Evolutionary conservation across 2,329 filamentous ascomycete genomes (phyloP), one percentile per base, ranked within the genome.

Genomic region (Periconia sp.): DNA sequence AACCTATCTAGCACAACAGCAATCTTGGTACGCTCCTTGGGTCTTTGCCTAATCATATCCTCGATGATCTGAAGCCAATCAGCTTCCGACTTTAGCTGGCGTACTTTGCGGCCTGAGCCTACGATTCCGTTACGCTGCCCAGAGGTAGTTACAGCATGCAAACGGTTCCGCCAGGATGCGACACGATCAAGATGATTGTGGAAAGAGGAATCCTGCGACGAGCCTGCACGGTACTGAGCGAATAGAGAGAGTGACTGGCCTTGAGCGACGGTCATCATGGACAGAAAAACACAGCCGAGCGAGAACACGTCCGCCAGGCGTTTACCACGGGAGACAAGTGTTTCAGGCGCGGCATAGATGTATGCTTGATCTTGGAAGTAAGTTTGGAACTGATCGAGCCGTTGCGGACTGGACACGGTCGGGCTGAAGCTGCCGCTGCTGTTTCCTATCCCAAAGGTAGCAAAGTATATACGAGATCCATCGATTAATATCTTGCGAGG

Each of bases 401-500:
- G 58, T 28, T 64, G 55, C 15, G 61, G 56, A 30, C 56, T 59
- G 7, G 48, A 51, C 22, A 49, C 54, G 2, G 60, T 63, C 2
- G 61, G 66, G 35, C 57, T 69, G 34, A 63, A 57, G 0, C 48
- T 56, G 22, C 63, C 62, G 21, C 51, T 54, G 23, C 50, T 61
- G 10, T 57, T 42, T 1, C 63, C 59, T 10, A 73, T 66, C 22
- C 68, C 69, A 35, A 73, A 73, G 1, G 68, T 58, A 4, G 64
- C 64, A 28, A 72, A 57, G 13, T 61, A 54, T 15, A 72, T 59
- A 9, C 66, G 60, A 1, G 63, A 44, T 6, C 63, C 62, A 13
- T 70, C 60, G 28, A 72, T 64, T 11, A 72, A 48, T 11, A 73
- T 71, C 50, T 73, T 73, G 26, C 65, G 57, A 8, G 70, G 69